Base-by-base conservation (phyloP, 192 early-diverging fungal species). In the Borealophlyctis nickersoniae region DNA sequence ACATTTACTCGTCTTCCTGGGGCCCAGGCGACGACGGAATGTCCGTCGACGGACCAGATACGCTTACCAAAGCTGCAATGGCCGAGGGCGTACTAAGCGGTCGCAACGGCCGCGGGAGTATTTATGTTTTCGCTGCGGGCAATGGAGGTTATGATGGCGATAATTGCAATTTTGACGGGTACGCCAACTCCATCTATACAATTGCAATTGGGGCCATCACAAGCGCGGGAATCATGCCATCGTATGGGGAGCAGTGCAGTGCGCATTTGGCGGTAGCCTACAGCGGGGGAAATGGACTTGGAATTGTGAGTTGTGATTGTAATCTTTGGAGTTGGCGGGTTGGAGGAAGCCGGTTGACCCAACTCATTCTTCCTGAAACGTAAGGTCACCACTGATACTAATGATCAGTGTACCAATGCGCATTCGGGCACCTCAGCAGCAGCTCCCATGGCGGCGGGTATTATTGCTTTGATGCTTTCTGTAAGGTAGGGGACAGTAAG, bases 91-190 rank as follows among this genome's bases (percentile, higher is more conserved):
- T 93, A 16, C 63, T 78, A 19, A 84, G 88, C 4, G 95, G 97
- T 1, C 79, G 97, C 23, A 69, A 73, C 1, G 95, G 94, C 7
- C 79, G 77, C 34, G 95, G 95, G 9, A 90, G 86, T 22, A 84
- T 98, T 22, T 98, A 81, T 73, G 92, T 98, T 11, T 98, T 96
- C 83, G 95, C 93, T 0, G 88, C 91, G 2, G 95, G 95, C 22
- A 96, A 98, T 60, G 95, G 95, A 24, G 95, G 92, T 0, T 60
- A 67, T 0, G 74, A 70, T 5, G 82, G 83, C 36, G 95, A 98
- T 65, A 94, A 98, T 73, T 98, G 95, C 77, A 98, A 98, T 73
- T 95, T 89, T 82, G 93, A 98, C 73, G 92, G 94, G 7, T 96
- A 94, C 76, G 91, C 94, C 31, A 96, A 95, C 77, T 87, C 85